These are phyloP conservation scores for Globisporangium nagaii DNA, from an alignment of 352 stramenopile species.

Conservation along the genomic window DNA sequence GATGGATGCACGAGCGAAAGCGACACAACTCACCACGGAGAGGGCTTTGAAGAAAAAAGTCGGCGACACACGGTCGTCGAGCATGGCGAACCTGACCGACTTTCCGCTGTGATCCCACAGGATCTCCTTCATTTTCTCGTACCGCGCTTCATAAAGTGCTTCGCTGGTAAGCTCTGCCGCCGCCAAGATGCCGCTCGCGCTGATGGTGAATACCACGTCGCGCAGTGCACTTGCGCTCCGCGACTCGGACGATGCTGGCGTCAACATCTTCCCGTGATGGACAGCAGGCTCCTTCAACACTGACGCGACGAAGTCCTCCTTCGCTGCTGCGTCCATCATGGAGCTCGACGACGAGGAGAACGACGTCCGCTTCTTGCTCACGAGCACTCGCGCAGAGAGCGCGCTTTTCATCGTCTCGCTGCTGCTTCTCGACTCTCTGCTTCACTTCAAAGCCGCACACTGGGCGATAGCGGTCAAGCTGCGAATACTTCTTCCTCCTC, in stretches of 20 bases:
- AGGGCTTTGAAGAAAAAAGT: constrained; percentile 41
- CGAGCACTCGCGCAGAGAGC: neutral
- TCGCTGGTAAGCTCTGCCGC: constrained; percentile 28
- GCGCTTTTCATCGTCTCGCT: constrained; percentile 9
- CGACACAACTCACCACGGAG: constrained; percentile 14
- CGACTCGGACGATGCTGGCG: neutral
- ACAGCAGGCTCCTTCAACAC: constrained; percentile 23
- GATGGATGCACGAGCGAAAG: neutral
- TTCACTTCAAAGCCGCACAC: neutral
- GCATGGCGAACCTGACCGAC: constrained; percentile 37
- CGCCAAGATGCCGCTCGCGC: constrained; percentile 27
- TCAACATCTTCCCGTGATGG: constrained; percentile 45
- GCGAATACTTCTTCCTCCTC: neutral
- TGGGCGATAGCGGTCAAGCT: neutral
- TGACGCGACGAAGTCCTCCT: neutral
- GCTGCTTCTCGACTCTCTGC: neutral
- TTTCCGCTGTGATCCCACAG: constrained; percentile 66
- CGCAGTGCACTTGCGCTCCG: constrained; percentile 5
- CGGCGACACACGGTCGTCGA: constrained; percentile 23
- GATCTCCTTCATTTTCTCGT: constrained; percentile 46
- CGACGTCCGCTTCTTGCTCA: constrained; percentile 9
- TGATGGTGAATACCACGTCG: constrained; percentile 44
- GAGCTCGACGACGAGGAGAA: constrained; percentile 14
- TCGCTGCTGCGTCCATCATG: constrained; percentile 2
- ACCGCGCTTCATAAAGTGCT: constrained; percentile 35